A percentile compares a stretch with the other conserved stretches of the same genome.
Evolutionary conservation across 768 basidiomycete species (phyloP).

Genomic region (Zangia roseola): DNA sequence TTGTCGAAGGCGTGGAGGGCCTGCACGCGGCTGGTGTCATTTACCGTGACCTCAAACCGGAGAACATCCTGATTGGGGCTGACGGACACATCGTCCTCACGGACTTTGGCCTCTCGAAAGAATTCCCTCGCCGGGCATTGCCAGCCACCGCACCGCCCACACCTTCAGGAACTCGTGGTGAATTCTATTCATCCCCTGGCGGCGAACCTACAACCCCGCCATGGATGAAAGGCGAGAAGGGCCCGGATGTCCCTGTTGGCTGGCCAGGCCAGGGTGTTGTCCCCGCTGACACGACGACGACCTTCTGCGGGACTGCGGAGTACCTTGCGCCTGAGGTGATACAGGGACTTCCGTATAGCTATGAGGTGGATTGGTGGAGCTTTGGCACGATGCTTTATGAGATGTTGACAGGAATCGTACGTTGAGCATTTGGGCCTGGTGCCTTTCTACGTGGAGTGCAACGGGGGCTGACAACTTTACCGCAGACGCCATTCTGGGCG

Average conservation of each 20-base stretch:
- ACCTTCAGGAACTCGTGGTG: constrained; percentile 49
- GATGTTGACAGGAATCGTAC: constrained; percentile 93
- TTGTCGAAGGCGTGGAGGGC: constrained; percentile 94
- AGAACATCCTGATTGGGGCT: constrained; percentile 91
- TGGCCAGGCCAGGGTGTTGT: constrained; percentile 57
- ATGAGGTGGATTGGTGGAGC: constrained; percentile 98
- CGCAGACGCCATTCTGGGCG: constrained; percentile 88
- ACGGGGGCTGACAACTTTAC: constrained; percentile 15
- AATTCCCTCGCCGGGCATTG: constrained; percentile 63
- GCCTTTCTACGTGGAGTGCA: constrained; percentile 12
- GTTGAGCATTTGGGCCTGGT: constrained; percentile 3
- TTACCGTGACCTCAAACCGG: constrained; percentile 96
- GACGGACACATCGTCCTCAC: constrained; percentile 97
- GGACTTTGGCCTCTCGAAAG: constrained; percentile 94
- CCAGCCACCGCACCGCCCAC: constrained; percentile 56
- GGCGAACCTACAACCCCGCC: constrained; percentile 54
- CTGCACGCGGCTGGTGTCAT: constrained; percentile 93
- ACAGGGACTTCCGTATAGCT: constrained; percentile 84
- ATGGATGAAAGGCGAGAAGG: constrained; percentile 73
- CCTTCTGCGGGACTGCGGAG: constrained; percentile 96
- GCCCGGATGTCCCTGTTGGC: constrained; percentile 49
- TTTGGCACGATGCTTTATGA: constrained; percentile 98
- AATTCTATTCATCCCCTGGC: constrained; percentile 50
- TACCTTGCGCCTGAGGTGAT: constrained; percentile 97
- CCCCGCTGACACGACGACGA: constrained; percentile 66